Percentiles rank a stretch among this genome's conserved stretches.
These are phyloP conservation scores for Endotrypanum monterogeii DNA, from an alignment of 208 protist genomes.

Conservation along the genomic window DNA sequence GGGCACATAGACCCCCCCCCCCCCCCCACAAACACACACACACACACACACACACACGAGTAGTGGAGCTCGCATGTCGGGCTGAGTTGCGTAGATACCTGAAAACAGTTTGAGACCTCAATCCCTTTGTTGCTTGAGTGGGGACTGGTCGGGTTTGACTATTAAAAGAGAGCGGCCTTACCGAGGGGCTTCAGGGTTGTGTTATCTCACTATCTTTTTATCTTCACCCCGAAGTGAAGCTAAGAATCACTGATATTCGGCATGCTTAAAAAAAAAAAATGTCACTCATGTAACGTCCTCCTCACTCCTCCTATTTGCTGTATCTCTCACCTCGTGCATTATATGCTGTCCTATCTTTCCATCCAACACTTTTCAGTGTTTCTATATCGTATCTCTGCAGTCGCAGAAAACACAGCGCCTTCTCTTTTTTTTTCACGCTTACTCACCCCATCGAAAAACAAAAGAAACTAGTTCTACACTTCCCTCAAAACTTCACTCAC, in stretches of 20 bases:
- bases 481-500: neutral
- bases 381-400: neutral
- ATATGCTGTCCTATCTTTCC: neutral
- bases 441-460: neutral
- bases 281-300: neutral
- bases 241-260: neutral
- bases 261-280: too few relatives aligned
- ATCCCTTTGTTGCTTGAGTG: neutral
- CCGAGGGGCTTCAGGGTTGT: neutral
- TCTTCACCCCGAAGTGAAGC: neutral
- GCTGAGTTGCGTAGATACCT: neutral
- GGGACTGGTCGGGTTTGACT: neutral
- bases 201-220: neutral
- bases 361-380: neutral
- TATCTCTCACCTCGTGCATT: neutral
- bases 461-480: slow-evolving; percentile 3
- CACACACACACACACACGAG: neutral
- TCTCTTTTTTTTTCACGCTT: neutral
- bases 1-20: too few relatives aligned
- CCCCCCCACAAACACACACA: neutral
- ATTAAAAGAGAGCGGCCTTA: neutral
- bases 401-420: slow-evolving; percentile 1
- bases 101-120: neutral
- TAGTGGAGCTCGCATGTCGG: neutral
- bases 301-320: neutral